phyloP scores from a whole-genome alignment of 176 grass and related monocot genomes.

The Thinopyrum elongatum region DNA sequence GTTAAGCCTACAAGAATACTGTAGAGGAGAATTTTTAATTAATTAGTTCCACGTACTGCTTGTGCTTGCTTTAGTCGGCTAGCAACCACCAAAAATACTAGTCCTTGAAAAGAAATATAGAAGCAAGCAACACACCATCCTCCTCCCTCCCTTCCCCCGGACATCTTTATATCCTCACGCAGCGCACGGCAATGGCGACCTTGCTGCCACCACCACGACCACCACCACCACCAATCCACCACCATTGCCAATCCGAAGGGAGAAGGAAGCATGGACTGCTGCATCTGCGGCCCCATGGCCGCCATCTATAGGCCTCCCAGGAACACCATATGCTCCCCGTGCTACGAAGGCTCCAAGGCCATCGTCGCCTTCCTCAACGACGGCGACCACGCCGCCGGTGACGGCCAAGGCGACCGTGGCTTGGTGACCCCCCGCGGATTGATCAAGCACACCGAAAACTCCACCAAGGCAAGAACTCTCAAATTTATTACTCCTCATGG shows the following conservation, averaged over 20 bases:
- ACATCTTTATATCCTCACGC: conserved; percentile 36
- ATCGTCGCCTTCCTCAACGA: conserved; percentile 55
- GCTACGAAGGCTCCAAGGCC: conserved; percentile 76
- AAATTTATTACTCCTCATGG: neutral
- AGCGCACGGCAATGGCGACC: conserved; percentile 10
- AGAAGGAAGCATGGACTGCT: conserved; percentile 74
- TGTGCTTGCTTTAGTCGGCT: conserved; percentile 33
- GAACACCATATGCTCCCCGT: conserved; percentile 65
- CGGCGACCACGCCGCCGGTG: conserved; percentile 3
- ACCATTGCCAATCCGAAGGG: conserved; percentile 6
- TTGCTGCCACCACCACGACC: neutral
- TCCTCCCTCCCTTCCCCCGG: conserved; percentile 5
- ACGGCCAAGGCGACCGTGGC: neutral
- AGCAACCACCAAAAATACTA: conserved; percentile 50
- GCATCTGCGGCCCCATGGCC: conserved; percentile 80
- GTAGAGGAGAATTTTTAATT: neutral
- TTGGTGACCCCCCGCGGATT: neutral
- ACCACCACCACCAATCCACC: neutral
- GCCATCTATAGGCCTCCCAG: conserved; percentile 72
- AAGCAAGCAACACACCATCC: conserved; percentile 23
- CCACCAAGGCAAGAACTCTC: conserved; percentile 46
- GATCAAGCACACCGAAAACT: neutral
- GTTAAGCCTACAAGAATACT: neutral
- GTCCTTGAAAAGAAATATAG: conserved; percentile 35
- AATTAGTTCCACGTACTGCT: neutral